phyloP scores from a whole-genome alignment of 306 rosid genomes.

The Begonia masoniana region DNA sequence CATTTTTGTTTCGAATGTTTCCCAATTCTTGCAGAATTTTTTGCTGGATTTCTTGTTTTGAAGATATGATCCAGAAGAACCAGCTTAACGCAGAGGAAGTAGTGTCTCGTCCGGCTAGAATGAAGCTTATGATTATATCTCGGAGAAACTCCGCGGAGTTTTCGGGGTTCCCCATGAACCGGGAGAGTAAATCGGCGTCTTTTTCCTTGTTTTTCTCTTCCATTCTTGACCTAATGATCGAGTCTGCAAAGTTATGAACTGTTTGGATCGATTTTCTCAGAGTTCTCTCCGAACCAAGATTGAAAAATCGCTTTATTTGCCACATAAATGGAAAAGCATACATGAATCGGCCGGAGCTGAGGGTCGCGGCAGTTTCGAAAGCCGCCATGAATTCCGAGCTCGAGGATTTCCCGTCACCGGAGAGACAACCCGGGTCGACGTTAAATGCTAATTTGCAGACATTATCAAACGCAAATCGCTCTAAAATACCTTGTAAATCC shows the following conservation, averaged over 20 bases:
- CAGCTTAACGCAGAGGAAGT: slow-evolving; percentile 57
- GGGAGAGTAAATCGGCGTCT: slow-evolving; percentile 36
- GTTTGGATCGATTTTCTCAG: slow-evolving; percentile 26
- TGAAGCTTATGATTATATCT: slow-evolving; percentile 46
- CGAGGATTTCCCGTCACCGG: slow-evolving; percentile 17
- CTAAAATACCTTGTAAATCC: slow-evolving; percentile 48
- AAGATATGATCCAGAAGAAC: slow-evolving; percentile 61
- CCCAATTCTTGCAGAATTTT: slow-evolving; percentile 24
- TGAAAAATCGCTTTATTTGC: slow-evolving; percentile 21
- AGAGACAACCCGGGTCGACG: slow-evolving; percentile 46
- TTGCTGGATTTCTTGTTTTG: slow-evolving; percentile 14
- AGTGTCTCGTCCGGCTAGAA: slow-evolving; percentile 64
- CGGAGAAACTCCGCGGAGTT: slow-evolving; percentile 42
- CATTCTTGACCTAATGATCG: slow-evolving; percentile 35
- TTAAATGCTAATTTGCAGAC: slow-evolving; percentile 50
- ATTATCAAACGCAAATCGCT: slow-evolving; percentile 66
- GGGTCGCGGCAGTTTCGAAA: slow-evolving; percentile 39
- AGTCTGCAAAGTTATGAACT: slow-evolving; percentile 40
- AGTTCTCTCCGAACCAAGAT: slow-evolving; percentile 32
- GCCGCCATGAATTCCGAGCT: slow-evolving; percentile 45
- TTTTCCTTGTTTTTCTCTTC: slow-evolving; percentile 1
- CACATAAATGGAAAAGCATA: slow-evolving; percentile 6
- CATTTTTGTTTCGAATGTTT: slow-evolving; percentile 10
- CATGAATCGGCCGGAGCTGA: slow-evolving; percentile 34
- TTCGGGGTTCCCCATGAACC: slow-evolving; percentile 30